These are phyloP conservation scores for Penicillium palitans DNA, from an alignment of 2,329 filamentous ascomycete genomes.

Conservation along the genomic window DNA sequence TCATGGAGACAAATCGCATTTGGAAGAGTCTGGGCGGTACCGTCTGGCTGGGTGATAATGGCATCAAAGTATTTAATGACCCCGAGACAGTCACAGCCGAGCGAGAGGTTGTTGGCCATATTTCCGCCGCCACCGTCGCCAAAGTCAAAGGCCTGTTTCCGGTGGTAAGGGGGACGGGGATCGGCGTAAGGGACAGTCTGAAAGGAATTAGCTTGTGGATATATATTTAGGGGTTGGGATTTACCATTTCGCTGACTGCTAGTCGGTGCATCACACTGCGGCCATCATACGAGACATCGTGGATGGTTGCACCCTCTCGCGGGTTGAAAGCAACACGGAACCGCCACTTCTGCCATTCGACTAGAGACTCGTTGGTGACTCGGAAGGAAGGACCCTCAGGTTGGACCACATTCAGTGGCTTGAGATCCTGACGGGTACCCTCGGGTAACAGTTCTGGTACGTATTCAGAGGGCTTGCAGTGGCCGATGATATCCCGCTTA, in stretches of 20 bases:
- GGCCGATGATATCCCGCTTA: slow-evolving; percentile 52
- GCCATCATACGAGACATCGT: slow-evolving; percentile 67
- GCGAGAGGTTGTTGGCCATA: slow-evolving; percentile 65
- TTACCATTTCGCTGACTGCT: slow-evolving; percentile 66
- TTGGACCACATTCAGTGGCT: slow-evolving; percentile 72
- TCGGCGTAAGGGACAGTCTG: slow-evolving; percentile 64
- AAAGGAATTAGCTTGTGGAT: neutral
- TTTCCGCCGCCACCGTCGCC: slow-evolving; percentile 68
- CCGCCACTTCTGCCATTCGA: slow-evolving; percentile 66
- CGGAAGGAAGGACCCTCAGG: slow-evolving; percentile 68
- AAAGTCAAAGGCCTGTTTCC: slow-evolving; percentile 72
- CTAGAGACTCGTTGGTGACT: slow-evolving; percentile 40
- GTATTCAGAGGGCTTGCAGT: slow-evolving; percentile 56
- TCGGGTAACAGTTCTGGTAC: slow-evolving; percentile 49
- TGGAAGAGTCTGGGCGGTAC: slow-evolving; percentile 56
- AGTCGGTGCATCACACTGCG: slow-evolving; percentile 67
- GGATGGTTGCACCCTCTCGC: slow-evolving; percentile 68
- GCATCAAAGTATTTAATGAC: slow-evolving; percentile 66
- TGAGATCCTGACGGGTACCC: slow-evolving; percentile 54
- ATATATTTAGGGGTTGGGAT: neutral
- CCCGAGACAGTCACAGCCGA: slow-evolving; percentile 55
- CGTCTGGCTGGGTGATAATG: slow-evolving; percentile 55
- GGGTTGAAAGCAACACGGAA: slow-evolving; percentile 61
- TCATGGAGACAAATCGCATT: slow-evolving; percentile 68
- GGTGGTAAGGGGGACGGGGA: slow-evolving; percentile 63